Base-by-base conservation (phyloP, 306 rosid species). In the Arachis stenosperma region DNA sequence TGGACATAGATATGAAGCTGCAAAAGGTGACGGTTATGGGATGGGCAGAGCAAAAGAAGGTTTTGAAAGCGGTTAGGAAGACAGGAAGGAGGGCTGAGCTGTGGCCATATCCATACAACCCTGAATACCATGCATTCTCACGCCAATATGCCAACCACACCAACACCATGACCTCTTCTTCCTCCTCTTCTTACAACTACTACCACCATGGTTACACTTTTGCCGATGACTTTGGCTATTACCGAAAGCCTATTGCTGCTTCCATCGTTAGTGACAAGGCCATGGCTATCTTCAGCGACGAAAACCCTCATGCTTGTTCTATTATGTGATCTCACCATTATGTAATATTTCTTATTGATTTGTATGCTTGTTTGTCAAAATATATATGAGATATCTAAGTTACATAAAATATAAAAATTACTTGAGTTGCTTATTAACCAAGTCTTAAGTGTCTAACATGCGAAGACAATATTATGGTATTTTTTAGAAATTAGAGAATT, bases 1-100 rank as follows among this genome's bases (percentile, higher is more conserved):
- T 91, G 13, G 88, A 86, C 8, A 83, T 87, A 71, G 85, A 91
- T 78, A 71, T 81, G 48, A 67, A 65, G 65, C 74, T 82, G 86
- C 97, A 91, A 51, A 91, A 88, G 82, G 92, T 91, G 56, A 85
- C 92, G 0, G 97, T 91, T n/a, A 88, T 82, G 85, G 97, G 97
- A 59, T 88, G 90, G 92, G 87, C 85, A 13, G 76, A 84, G 7
- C 83, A 81, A 54, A 73, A 75, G 72, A 87, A 88, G 80, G 88
- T 87, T 0, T 50, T 91, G 79, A 90, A 84, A 70, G 40, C 85
- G 7, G 88, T 84, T 3, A 86, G 88, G 76, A 87, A 76, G 79
- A 85, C 78, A 0, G 97, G 97, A 11, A 83, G 71, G 36, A 88
- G 71, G 47, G 95, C 95, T 3, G 97, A 91, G 77, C 69, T 85